Evolutionary conservation across 305 asterid species (phyloP).

Genomic region (Lippia alba): DNA sequence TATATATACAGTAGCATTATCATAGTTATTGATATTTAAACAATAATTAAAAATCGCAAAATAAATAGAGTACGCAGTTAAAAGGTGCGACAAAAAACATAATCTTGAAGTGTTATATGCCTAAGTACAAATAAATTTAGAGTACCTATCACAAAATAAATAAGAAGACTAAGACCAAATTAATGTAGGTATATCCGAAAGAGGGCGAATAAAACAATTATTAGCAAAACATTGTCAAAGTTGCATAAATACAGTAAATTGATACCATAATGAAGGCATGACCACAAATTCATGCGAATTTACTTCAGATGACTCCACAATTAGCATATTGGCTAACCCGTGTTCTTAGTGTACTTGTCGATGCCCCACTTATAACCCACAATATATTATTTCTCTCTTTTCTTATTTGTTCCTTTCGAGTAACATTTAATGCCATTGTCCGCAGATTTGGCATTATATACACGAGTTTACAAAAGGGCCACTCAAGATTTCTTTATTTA

Average conservation of each 20-base stretch:
- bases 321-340: slow-evolving; percentile 3
- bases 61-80: not conserved
- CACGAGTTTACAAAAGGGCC: slow-evolving; percentile 28
- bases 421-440: slow-evolving; percentile 5
- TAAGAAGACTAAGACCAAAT: too few relatives aligned
- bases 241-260: not conserved
- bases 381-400: not conserved
- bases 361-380: not conserved
- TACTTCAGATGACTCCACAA: slow-evolving; percentile 1
- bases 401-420: not conserved
- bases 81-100: not conserved
- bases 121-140: not conserved
- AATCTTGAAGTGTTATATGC: not conserved
- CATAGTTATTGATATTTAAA: not conserved
- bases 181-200: too few relatives aligned
- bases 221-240: not conserved
- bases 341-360: not conserved
- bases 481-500: not conserved
- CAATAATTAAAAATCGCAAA: not conserved
- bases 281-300: not conserved
- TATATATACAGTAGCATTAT: not conserved
- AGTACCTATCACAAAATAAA: not conserved
- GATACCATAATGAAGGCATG: not conserved
- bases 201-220: too few relatives aligned
- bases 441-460: slow-evolving; percentile 24